Percentiles rank a stretch among this genome's conserved stretches.
Conservation (phyloP, 345 rosid species). For the Ceriops decandra region DNA sequence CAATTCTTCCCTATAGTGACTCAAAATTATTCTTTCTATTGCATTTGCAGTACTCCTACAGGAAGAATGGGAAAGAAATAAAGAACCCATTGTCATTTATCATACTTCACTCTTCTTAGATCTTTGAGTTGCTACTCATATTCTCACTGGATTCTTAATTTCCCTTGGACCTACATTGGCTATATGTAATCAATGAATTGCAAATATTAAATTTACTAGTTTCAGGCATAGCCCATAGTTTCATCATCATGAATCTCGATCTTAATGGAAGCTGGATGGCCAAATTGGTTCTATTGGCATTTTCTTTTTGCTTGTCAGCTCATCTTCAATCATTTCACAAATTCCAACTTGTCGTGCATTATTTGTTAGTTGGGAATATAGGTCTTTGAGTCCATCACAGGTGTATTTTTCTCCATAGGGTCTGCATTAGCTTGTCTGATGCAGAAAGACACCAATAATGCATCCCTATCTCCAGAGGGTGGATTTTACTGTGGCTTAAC, state of each 20-base stretch:
- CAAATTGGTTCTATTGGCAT: neutral
- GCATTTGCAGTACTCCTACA: neutral
- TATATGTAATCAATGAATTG: too few relatives aligned
- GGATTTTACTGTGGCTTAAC: conserved; percentile 1
- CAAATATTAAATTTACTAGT: neutral
- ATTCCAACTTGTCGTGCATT: neutral
- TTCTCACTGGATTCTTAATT: neutral
- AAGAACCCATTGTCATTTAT: neutral
- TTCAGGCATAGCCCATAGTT: neutral
- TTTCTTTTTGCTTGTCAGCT: neutral
- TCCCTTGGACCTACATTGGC: neutral
- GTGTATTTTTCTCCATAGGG: neutral
- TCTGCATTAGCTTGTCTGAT: neutral
- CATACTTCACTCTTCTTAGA: neutral
- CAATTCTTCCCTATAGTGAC: neutral
- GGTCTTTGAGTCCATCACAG: neutral
- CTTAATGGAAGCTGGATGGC: neutral
- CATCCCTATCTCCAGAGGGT: neutral
- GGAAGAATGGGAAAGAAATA: neutral
- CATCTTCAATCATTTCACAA: neutral
- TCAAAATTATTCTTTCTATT: neutral
- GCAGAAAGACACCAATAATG: neutral
- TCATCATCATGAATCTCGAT: neutral
- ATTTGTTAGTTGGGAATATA: neutral
- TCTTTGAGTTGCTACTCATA: neutral